These are phyloP conservation scores for Kodamaea plutei DNA, from an alignment of 1,139 yeast genomes.

Conservation along the genomic window DNA sequence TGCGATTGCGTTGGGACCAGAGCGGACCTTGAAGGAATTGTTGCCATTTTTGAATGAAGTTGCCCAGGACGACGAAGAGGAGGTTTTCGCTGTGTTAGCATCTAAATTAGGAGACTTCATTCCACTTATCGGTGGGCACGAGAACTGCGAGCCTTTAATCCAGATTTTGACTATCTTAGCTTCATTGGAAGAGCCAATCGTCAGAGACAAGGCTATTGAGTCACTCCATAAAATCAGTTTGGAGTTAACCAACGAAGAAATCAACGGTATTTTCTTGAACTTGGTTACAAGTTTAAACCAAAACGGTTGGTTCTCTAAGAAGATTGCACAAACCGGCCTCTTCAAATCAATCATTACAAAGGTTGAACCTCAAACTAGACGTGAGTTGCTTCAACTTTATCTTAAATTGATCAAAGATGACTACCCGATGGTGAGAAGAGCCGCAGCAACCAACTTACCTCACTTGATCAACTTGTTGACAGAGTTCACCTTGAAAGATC, in stretches of 20 bases:
- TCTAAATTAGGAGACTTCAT: conserved; percentile 84
- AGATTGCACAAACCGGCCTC: conserved; percentile 90
- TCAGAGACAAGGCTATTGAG: conserved; percentile 89
- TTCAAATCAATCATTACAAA: conserved; percentile 67
- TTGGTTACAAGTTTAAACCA: conserved; percentile 73
- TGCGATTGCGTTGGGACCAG: conserved; percentile 93
- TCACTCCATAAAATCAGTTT: conserved; percentile 71
- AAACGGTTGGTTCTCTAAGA: conserved; percentile 93
- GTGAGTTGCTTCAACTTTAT: conserved; percentile 62
- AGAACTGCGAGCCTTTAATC: conserved; percentile 69
- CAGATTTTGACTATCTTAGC: conserved; percentile 88
- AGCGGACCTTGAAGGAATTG: conserved; percentile 83
- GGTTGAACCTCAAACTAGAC: conserved; percentile 52
- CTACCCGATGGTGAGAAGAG: conserved; percentile 96
- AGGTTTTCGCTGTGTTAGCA: conserved; percentile 90
- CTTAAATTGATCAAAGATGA: conserved; percentile 79
- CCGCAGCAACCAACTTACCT: conserved; percentile 86
- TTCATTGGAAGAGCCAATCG: conserved; percentile 96
- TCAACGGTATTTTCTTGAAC: conserved; percentile 65
- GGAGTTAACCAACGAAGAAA: conserved; percentile 63
- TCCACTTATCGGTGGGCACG: conserved; percentile 82
- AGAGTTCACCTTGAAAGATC: conserved; percentile 23
- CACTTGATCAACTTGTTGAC: conserved; percentile 58
- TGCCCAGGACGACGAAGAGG: conserved; percentile 96
- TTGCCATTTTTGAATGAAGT: conserved; percentile 84